Percentiles rank a stretch among this genome's conserved stretches.
Conservation (phyloP, 352 stramenopile species). For the Pythium scleroteichum region DNA sequence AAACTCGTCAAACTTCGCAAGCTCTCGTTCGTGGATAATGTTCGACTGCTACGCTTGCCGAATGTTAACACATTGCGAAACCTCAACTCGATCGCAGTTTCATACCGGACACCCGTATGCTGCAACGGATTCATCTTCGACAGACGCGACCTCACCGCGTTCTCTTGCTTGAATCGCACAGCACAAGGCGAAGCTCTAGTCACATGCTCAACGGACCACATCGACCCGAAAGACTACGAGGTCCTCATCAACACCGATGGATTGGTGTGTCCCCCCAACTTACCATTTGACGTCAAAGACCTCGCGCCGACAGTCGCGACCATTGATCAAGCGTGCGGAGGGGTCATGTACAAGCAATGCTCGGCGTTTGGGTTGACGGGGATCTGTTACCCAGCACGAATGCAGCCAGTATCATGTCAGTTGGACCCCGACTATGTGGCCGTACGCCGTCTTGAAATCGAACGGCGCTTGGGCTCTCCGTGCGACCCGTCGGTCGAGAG, state of each 20-base stretch:
- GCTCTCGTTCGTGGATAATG: too few species aligned
- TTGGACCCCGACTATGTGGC: not conserved
- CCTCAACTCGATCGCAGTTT: conserved; percentile 9
- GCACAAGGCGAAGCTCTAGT: conserved; percentile 4
- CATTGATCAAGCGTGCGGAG: conserved; percentile 13
- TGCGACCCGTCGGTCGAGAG: conserved; percentile 17
- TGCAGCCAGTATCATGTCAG: conserved; percentile 15
- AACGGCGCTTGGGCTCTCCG: conserved; percentile 5
- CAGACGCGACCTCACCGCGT: conserved; percentile 5
- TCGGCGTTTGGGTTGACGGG: not conserved
- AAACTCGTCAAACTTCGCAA: not conserved
- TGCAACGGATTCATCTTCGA: conserved; percentile 22
- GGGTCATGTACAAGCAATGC: conserved; percentile 24
- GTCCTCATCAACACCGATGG: not conserved
- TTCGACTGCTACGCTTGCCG: too few species aligned
- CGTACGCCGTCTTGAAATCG: conserved; percentile 21
- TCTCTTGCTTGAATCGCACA: conserved; percentile 11
- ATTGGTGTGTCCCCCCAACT: conserved; percentile 1
- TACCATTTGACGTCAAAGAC: conserved; percentile 16
- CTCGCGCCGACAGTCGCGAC: not conserved
- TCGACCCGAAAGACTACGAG: not conserved
- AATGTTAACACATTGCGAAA: not conserved
- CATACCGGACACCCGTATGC: conserved; percentile 3
- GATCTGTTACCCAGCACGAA: conserved; percentile 15
- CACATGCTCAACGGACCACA: not conserved